Percentiles rank a stretch among this genome's conserved stretches.
Evolutionary conservation across 164 flowering plant species (phyloP).

Genomic region (Chimonanthus salicifolius): DNA sequence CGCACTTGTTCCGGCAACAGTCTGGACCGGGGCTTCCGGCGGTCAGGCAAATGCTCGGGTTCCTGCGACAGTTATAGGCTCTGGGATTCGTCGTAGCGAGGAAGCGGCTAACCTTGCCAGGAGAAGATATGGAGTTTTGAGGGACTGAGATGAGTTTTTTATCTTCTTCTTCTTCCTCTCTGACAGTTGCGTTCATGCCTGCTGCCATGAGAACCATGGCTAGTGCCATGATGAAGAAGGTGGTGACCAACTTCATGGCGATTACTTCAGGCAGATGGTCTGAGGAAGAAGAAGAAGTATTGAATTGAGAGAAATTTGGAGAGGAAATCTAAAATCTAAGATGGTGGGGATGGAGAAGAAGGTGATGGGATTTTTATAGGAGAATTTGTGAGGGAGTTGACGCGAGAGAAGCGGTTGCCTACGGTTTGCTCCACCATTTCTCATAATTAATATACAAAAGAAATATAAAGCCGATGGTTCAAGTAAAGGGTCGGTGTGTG

Average conservation of each 20-base stretch:
- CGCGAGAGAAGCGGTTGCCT: not conserved
- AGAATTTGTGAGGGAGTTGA: not conserved
- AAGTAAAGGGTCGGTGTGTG: not conserved
- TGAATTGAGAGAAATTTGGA: not conserved
- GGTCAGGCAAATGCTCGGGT: conserved; percentile 16
- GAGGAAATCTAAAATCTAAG: not conserved
- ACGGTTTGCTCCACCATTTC: not conserved
- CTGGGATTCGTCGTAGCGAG: not conserved
- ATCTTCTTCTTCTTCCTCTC: not conserved
- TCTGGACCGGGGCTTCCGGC: conserved; percentile 23
- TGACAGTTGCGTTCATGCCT: not conserved
- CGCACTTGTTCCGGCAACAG: conserved; percentile 32
- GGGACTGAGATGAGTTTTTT: too few species aligned
- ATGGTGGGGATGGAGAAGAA: not conserved
- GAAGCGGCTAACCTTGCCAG: conserved; percentile 7
- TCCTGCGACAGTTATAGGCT: conserved; percentile 11
- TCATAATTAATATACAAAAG: not conserved
- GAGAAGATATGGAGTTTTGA: not conserved
- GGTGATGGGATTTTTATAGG: not conserved
- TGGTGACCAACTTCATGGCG: conserved; percentile 6
- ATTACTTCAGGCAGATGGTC: not conserved
- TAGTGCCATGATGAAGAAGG: conserved; percentile 10
- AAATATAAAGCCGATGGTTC: not conserved
- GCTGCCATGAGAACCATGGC: conserved; percentile 1
- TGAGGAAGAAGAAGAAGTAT: not conserved